These are phyloP conservation scores for Apium graveolens DNA, from an alignment of 129 eudicot genomes.

Conservation along the genomic window DNA sequence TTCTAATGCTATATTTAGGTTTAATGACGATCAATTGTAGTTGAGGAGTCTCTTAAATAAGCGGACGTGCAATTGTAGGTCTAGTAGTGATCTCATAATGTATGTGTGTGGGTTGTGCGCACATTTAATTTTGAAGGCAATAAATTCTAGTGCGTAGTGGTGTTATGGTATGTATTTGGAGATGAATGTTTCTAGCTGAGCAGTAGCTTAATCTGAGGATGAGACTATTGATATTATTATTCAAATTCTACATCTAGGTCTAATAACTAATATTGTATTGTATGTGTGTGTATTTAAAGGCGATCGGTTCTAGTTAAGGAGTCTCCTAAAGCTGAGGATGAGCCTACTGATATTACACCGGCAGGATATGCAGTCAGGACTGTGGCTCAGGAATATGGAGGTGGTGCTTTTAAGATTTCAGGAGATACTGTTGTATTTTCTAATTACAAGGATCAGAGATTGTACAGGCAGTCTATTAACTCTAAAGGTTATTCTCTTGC, in stretches of 20 bases:
- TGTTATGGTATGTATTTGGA: not conserved
- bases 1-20: not conserved
- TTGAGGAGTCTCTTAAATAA: not conserved
- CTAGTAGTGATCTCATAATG: not conserved
- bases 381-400: conserved; percentile 90
- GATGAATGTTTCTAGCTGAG: not conserved
- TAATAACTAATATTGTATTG: not conserved
- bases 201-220: not conserved
- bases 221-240: not conserved
- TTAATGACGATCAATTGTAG: not conserved
- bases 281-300: conserved; percentile 18
- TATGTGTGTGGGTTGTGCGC: not conserved
- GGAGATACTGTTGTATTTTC: conserved; percentile 69
- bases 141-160: not conserved
- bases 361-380: conserved; percentile 77
- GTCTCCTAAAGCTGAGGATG: conserved; percentile 39
- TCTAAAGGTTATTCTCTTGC: conserved; percentile 42
- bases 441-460: conserved; percentile 88
- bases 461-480: conserved; percentile 60
- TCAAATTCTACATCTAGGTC: not conserved
- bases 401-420: conserved; percentile 67
- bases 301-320: conserved; percentile 68
- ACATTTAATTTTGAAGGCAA: too few species aligned
- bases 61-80: not conserved
- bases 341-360: conserved; percentile 68